Evolutionary conservation across 352 stramenopile species (phyloP).

Genomic region (Pythium dissotocum): DNA sequence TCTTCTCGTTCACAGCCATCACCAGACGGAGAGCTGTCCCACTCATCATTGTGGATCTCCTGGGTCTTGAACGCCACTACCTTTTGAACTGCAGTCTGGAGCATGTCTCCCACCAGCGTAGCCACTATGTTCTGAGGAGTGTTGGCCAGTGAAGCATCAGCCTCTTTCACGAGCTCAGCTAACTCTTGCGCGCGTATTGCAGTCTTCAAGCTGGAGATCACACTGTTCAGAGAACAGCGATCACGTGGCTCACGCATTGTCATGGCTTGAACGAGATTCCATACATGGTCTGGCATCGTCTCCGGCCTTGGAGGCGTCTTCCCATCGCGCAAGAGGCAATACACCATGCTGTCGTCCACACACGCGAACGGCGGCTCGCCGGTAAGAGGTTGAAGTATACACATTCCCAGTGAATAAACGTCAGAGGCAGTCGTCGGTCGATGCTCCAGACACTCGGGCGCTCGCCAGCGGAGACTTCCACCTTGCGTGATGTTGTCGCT

Average conservation of each 20-base stretch:
- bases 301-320: slow-evolving; percentile 20
- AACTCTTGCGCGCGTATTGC: too few relatives aligned
- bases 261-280: slow-evolving; percentile 29
- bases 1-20: background rate
- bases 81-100: too few relatives aligned
- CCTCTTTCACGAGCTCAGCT: background rate
- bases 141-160: background rate
- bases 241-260: slow-evolving; percentile 10
- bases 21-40: background rate
- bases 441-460: slow-evolving; percentile 31
- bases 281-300: slow-evolving; percentile 16
- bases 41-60: too few relatives aligned
- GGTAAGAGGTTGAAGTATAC: slow-evolving; percentile 32
- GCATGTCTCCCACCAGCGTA: too few relatives aligned
- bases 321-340: slow-evolving; percentile 18
- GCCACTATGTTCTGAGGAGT: too few relatives aligned
- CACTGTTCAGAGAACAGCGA: background rate
- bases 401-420: slow-evolving; percentile 38
- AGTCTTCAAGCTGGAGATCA: background rate
- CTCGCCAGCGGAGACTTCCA: slow-evolving; percentile 26
- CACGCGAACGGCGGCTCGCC: slow-evolving; percentile 26
- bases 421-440: slow-evolving; percentile 31
- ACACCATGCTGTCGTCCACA: slow-evolving; percentile 18
- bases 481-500: background rate
- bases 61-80: too few relatives aligned